Percentiles rank a stretch among this genome's conserved stretches.
These are phyloP conservation scores for Rosa chinensis DNA, from an alignment of 306 rosid genomes.

Conservation along the genomic window DNA sequence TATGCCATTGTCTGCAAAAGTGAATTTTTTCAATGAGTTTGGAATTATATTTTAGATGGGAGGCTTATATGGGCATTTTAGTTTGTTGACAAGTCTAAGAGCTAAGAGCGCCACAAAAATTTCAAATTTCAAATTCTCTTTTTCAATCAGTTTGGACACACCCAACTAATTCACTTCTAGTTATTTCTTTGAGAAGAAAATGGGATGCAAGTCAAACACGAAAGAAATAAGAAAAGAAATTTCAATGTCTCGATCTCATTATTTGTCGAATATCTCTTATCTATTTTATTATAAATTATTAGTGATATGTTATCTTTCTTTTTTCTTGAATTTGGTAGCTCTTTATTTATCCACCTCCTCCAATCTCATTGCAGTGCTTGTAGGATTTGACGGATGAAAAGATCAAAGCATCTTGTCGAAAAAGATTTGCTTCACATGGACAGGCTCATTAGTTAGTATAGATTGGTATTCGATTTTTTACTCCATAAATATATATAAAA, in stretches of 20 bases:
- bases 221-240: no score
- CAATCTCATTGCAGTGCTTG: no score
- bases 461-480: no score
- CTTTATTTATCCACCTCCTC: no score
- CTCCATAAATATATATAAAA: no score
- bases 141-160: background rate
- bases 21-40: background rate
- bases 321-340: no score
- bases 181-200: background rate
- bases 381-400: no score
- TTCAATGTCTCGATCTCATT: no score
- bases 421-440: background rate
- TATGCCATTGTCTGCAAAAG: background rate
- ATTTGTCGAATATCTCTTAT: no score
- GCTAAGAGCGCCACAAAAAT: constrained; percentile 11
- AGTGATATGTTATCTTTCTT: no score
- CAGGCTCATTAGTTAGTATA: background rate
- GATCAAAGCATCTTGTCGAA: no score
- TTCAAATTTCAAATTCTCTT: constrained; percentile 17
- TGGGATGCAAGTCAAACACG: background rate
- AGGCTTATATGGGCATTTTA: background rate
- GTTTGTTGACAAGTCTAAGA: background rate
- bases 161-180: background rate
- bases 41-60: background rate
- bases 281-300: no score